A percentile compares a stretch with the other conserved stretches of the same genome.
These are phyloP conservation scores for Cyberlindnera mrakii DNA, from an alignment of 805 yeast species.

Conservation along the genomic window DNA sequence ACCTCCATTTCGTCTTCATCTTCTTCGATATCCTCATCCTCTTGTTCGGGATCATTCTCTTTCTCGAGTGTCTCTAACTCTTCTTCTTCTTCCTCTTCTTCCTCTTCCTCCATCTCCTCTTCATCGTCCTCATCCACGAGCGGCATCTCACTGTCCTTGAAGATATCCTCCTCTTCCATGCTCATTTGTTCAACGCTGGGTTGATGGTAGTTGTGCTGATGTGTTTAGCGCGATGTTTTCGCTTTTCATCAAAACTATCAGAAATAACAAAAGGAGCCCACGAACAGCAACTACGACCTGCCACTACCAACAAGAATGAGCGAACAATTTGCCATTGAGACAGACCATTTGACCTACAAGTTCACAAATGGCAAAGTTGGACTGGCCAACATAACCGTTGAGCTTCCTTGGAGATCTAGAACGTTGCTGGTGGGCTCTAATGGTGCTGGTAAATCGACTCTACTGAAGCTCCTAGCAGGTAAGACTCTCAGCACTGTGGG, in stretches of 20 bases:
- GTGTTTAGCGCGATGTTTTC: background rate
- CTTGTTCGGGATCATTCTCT: constrained; percentile 24
- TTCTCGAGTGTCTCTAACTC: constrained; percentile 25
- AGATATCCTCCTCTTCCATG: constrained; percentile 19
- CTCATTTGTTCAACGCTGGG: background rate
- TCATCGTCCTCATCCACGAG: constrained; percentile 23
- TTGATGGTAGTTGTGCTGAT: no score
- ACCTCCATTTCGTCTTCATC: constrained; percentile 11
- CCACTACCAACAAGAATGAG: background rate
- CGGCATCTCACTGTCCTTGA: constrained; percentile 18
- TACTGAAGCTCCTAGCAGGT: constrained; percentile 82
- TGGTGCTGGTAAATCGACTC: constrained; percentile 95
- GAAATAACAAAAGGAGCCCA: background rate
- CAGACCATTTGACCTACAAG: constrained; percentile 59
- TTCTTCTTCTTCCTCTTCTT: constrained; percentile 26
- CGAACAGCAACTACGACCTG: background rate
- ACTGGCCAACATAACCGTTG: constrained; percentile 53
- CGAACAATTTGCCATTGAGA: constrained; percentile 44
- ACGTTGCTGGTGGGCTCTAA: constrained; percentile 86
- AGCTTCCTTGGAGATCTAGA: constrained; percentile 66
- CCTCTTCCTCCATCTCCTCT: constrained; percentile 21
- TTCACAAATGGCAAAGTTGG: constrained; percentile 63
- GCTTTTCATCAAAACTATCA: background rate
- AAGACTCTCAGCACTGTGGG: constrained; percentile 81
- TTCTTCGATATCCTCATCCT: constrained; percentile 15